Evolutionary conservation across 345 rosid genomes (phyloP).

Genomic region (Salix koriyanagi): DNA sequence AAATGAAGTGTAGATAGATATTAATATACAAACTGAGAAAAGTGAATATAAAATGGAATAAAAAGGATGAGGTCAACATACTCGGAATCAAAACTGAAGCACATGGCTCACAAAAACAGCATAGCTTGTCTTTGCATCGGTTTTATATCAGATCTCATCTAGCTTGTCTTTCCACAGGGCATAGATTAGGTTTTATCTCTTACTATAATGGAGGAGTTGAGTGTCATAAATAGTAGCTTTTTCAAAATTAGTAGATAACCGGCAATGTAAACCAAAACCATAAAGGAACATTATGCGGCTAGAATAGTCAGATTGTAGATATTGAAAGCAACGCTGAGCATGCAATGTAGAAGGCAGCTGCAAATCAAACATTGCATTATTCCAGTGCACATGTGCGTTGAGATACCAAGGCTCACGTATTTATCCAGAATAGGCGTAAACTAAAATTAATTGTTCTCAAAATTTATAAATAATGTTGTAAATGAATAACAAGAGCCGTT

Average conservation of each 20-base stretch:
- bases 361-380: background rate
- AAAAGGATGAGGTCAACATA: background rate
- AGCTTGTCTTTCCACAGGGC: background rate
- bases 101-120: background rate
- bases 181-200: background rate
- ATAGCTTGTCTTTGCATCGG: background rate
- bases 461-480: background rate
- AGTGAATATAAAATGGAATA: too few relatives aligned
- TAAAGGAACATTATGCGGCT: too few relatives aligned
- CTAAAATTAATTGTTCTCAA: background rate
- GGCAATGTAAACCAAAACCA: too few relatives aligned
- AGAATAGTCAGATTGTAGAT: too few relatives aligned
- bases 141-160: background rate
- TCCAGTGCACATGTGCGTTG: background rate
- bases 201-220: background rate
- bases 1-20: too few relatives aligned
- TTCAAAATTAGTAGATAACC: too few relatives aligned
- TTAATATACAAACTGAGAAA: background rate
- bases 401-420: background rate
- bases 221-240: too few relatives aligned
- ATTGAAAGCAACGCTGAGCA: background rate
- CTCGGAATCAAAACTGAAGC: background rate
- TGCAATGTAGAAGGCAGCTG: background rate
- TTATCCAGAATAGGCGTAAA: background rate
- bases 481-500: background rate